A percentile compares a stretch with the other conserved stretches of the same genome.
phyloP scores from a whole-genome alignment of 2,329 filamentous ascomycete genomes.

The Aspergillus proliferans region DNA sequence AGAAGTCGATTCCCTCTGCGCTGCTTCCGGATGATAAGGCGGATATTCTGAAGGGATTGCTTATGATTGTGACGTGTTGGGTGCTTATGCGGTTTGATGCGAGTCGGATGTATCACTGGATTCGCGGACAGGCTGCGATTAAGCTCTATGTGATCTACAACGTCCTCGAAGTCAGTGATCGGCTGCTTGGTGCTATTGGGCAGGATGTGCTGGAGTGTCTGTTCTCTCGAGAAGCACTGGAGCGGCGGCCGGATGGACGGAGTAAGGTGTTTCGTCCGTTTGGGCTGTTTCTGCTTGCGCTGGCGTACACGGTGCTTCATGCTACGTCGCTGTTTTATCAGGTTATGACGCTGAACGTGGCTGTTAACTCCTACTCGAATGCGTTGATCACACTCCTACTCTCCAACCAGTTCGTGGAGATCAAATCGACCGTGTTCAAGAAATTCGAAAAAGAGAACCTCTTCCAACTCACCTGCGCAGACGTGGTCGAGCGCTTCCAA shows the following conservation, averaged over 20 bases:
- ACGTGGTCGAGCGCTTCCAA: slow-evolving; percentile 95
- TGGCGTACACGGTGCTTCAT: slow-evolving; percentile 83
- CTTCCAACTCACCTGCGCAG: slow-evolving; percentile 92
- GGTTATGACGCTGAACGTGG: slow-evolving; percentile 94
- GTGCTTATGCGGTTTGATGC: slow-evolving; percentile 88
- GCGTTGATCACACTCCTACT: slow-evolving; percentile 84
- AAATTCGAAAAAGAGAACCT: slow-evolving; percentile 97
- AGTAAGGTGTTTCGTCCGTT: slow-evolving; percentile 86
- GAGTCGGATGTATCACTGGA: slow-evolving; percentile 96
- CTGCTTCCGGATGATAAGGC: slow-evolving; percentile 88
- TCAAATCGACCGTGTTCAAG: slow-evolving; percentile 98
- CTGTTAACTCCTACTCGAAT: slow-evolving; percentile 97
- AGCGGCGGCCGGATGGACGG: slow-evolving; percentile 77
- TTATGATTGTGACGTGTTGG: slow-evolving; percentile 79
- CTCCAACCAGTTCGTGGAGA: slow-evolving; percentile 98
- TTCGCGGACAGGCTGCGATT: slow-evolving; percentile 91
- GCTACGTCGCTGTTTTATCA: slow-evolving; percentile 90
- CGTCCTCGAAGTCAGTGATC: slow-evolving; percentile 82
- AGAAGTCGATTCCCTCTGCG: slow-evolving; percentile 77
- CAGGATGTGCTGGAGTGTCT: slow-evolving; percentile 96
- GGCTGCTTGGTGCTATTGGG: slow-evolving; percentile 80
- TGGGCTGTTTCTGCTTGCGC: slow-evolving; percentile 81
- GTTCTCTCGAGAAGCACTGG: slow-evolving; percentile 87
- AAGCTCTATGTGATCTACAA: slow-evolving; percentile 99
- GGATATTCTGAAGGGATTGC: slow-evolving; percentile 80